Conservation (phyloP, 768 basidiomycete species). For the Thelephora aurantiotincta region DNA sequence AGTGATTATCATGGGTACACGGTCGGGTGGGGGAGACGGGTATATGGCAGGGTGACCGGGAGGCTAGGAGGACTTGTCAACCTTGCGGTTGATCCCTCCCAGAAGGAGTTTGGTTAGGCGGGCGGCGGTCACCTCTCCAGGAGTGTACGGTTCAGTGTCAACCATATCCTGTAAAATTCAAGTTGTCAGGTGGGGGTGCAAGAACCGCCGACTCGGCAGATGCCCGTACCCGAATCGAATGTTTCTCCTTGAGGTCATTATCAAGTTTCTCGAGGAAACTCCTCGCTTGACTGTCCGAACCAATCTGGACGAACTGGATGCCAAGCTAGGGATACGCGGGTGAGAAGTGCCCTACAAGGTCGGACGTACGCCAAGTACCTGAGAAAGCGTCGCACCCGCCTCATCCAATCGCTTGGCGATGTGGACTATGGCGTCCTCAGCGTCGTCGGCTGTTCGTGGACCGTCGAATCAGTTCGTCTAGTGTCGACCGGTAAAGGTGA, state of each 20-base stretch:
- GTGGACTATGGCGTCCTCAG: conserved; percentile 30
- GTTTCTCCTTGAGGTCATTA: conserved; percentile 29
- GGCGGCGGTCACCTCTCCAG: conserved; percentile 27
- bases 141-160: conserved; percentile 46
- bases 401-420: conserved; percentile 37
- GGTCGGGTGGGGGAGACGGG: too few species aligned
- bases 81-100: conserved; percentile 49
- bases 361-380: conserved; percentile 21
- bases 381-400: conserved; percentile 33
- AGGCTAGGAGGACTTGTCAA: conserved; percentile 18
- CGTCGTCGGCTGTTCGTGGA: conserved; percentile 31
- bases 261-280: conserved; percentile 41
- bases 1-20: too few species aligned
- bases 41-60: too few species aligned
- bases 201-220: too few species aligned
- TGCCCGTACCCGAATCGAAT: conserved; percentile 19
- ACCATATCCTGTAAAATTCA: conserved; percentile 43
- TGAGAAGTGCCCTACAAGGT: too few species aligned
- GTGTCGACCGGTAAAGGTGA: background rate
- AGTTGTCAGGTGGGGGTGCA: too few species aligned
- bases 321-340: conserved; percentile 28
- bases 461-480: background rate
- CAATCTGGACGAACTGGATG: conserved; percentile 65
- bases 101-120: conserved; percentile 47
- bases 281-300: conserved; percentile 25